Percentiles rank a stretch among this genome's conserved stretches.
Evolutionary conservation across 1,284 basidiomycete species (phyloP).

Genomic region (Puccinia novopanici): DNA sequence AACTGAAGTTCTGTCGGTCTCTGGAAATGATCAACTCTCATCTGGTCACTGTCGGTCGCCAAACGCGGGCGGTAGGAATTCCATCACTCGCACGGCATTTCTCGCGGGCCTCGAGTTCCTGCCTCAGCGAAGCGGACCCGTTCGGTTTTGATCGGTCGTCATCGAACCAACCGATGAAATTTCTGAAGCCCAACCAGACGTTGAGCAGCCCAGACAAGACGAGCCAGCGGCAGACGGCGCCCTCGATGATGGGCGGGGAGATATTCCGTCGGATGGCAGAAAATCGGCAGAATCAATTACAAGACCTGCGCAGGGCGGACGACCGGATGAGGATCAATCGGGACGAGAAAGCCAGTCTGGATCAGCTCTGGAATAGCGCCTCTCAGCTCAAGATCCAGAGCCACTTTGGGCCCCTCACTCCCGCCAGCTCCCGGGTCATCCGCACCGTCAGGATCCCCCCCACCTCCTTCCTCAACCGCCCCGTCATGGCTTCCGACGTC

Average conservation of each 20-base stretch:
- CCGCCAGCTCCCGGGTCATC: slow-evolving; percentile 38
- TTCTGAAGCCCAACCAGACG: background rate
- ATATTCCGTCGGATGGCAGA: slow-evolving; percentile 41
- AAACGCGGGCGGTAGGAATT: background rate
- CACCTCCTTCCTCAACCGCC: slow-evolving; percentile 39
- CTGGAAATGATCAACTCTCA: background rate
- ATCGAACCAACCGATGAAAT: background rate
- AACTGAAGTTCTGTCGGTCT: background rate
- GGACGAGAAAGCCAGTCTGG: slow-evolving; percentile 46
- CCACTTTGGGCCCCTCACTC: slow-evolving; percentile 45
- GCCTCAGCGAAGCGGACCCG: slow-evolving; percentile 13
- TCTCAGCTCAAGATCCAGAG: slow-evolving; percentile 39
- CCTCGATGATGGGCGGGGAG: background rate
- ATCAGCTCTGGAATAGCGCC: slow-evolving; percentile 36
- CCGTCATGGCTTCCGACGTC: slow-evolving; percentile 33
- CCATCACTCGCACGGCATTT: background rate
- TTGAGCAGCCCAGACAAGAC: too few relatives aligned
- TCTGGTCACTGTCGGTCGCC: background rate
- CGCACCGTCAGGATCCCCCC: slow-evolving; percentile 35
- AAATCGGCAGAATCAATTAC: slow-evolving; percentile 23
- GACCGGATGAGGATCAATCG: slow-evolving; percentile 2
- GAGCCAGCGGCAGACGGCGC: background rate
- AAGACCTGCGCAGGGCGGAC: slow-evolving; percentile 14
- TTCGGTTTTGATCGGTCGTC: slow-evolving; percentile 22
- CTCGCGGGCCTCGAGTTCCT: background rate